Percentiles rank a stretch among this genome's conserved stretches.
phyloP scores from a whole-genome alignment of 371 early-diverging fungal genomes.

The Saksenaea oblongispora region DNA sequence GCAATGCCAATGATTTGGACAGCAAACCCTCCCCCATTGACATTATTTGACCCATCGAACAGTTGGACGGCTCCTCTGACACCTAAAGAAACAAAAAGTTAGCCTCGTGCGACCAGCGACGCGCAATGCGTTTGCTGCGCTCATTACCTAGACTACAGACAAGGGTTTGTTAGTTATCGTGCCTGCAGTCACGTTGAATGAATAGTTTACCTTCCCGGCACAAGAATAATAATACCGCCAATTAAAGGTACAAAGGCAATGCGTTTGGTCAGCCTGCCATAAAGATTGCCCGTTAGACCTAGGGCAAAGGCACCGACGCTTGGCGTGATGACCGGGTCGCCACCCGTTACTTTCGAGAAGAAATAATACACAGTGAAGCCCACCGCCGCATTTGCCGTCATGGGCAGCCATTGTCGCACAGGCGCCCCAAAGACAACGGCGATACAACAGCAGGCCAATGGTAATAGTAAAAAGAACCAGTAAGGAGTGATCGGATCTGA shows the following conservation, averaged over 20 bases:
- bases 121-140: background rate
- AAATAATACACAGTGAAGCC: constrained; percentile 36
- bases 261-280: constrained; percentile 27
- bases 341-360: constrained; percentile 20
- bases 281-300: constrained; percentile 35
- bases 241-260: constrained; percentile 39
- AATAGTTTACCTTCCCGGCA: constrained; percentile 32
- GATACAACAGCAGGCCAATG: constrained; percentile 24
- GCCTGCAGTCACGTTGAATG: background rate
- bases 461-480: constrained; percentile 36
- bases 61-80: constrained; percentile 35
- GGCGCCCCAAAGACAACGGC: constrained; percentile 34
- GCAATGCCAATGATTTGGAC: constrained; percentile 38
- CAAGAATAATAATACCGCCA: constrained; percentile 39
- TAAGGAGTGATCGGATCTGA: constrained; percentile 28
- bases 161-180: background rate
- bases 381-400: constrained; percentile 28
- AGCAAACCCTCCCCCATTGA: constrained; percentile 27
- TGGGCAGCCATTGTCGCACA: constrained; percentile 21
- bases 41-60: constrained; percentile 31
- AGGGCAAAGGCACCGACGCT: constrained; percentile 42
- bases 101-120: too few species aligned
- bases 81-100: constrained; percentile 12
- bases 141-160: background rate
- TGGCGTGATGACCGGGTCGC: constrained; percentile 27